Conservation (phyloP, 75 land plant species). For the Pinus albicaulis region DNA sequence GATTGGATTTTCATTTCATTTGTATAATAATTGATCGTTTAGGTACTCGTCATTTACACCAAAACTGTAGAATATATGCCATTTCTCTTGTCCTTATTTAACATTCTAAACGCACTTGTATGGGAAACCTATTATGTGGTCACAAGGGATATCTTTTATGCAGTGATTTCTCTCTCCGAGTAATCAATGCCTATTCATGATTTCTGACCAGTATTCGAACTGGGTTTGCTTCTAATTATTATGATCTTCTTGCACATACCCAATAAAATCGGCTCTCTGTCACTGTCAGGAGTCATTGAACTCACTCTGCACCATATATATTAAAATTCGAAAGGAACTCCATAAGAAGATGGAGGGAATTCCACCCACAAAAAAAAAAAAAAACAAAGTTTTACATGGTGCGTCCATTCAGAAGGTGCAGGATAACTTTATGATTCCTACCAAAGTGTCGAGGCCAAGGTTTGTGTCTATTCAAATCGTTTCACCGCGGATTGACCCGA, state of each 20-base stretch:
- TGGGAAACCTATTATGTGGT: conserved; percentile 21
- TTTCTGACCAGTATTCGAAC: no score
- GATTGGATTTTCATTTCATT: no score
- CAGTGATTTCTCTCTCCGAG: no score
- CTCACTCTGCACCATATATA: conserved; percentile 18
- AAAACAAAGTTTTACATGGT: no score
- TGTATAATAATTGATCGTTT: no score
- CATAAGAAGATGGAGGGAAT: not conserved
- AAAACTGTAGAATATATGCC: no score
- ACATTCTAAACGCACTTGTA: conserved; percentile 16
- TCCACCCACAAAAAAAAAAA: no score
- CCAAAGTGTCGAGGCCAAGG: not conserved
- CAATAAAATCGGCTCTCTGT: no score
- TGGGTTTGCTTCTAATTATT: no score
- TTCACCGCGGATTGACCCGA: not conserved
- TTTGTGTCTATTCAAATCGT: not conserved
- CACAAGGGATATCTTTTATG: conserved; percentile 20
- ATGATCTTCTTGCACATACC: no score
- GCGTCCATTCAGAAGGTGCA: not conserved
- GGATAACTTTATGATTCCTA: not conserved
- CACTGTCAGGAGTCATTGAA: conserved; percentile 16
- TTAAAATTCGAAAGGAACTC: conserved; percentile 1
- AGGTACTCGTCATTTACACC: no score
- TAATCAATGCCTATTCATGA: no score
- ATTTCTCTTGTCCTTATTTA: conserved; percentile 21